Evolutionary conservation across 768 basidiomycete genomes (phyloP).

Genomic region (Amanita pallidorosea): DNA sequence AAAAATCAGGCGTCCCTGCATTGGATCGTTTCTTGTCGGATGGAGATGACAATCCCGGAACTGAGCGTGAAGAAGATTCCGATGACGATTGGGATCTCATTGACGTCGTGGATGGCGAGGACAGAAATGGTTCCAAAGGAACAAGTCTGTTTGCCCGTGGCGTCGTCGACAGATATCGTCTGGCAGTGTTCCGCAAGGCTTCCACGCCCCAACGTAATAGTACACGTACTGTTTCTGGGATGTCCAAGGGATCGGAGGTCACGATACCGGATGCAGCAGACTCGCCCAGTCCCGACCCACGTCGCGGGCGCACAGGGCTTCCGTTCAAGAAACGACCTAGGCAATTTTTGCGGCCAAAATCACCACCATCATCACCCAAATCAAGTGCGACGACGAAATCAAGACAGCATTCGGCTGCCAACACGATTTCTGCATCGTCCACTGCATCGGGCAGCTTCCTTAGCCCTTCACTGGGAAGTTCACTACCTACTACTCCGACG

Average conservation of each 20-base stretch:
- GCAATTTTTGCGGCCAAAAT: constrained; percentile 65
- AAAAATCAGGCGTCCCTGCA: constrained; percentile 77
- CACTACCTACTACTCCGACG: constrained; percentile 45
- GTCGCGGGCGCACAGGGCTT: constrained; percentile 60
- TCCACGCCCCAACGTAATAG: constrained; percentile 46
- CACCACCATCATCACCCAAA: constrained; percentile 41
- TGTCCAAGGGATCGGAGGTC: constrained; percentile 44
- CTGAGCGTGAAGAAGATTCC: constrained; percentile 45
- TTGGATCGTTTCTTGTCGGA: constrained; percentile 65
- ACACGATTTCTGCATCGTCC: constrained; percentile 33
- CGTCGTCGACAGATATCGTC: constrained; percentile 77
- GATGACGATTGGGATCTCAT: constrained; percentile 93
- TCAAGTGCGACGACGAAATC: constrained; percentile 21
- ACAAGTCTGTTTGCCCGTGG: constrained; percentile 84
- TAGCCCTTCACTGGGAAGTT: constrained; percentile 48
- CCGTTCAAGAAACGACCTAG: constrained; percentile 64
- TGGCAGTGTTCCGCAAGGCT: constrained; percentile 81
- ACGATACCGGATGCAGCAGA: constrained; percentile 27
- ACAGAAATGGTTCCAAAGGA: constrained; percentile 70
- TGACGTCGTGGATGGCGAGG: constrained; percentile 72
- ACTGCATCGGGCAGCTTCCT: constrained; percentile 35
- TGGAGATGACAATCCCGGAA: constrained; percentile 33
- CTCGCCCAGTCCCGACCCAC: constrained; percentile 39
- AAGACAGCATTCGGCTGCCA: constrained; percentile 28
- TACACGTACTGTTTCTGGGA: constrained; percentile 43